These are phyloP conservation scores for Didymella keratinophila DNA, from an alignment of 2,329 filamentous ascomycete genomes.

Conservation along the genomic window DNA sequence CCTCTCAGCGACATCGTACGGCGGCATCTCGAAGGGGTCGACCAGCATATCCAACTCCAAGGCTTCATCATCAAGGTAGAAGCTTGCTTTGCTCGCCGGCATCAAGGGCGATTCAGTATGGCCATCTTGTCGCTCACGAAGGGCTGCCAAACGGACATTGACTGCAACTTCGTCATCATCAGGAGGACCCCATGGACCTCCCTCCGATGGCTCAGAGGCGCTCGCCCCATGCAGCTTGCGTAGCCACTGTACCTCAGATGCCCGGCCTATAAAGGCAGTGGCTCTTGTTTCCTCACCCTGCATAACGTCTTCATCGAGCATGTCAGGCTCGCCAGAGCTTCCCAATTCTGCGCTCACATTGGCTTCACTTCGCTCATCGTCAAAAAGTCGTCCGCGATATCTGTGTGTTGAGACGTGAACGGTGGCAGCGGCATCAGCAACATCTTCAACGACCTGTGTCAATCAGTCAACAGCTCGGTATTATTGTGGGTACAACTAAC, in stretches of 20 bases:
- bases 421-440: conserved; percentile 29
- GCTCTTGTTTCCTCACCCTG: conserved; percentile 33
- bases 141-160: conserved; percentile 22
- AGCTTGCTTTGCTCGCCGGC: conserved; percentile 33
- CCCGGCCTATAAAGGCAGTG: conserved; percentile 37
- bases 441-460: conserved; percentile 28
- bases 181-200: conserved; percentile 32
- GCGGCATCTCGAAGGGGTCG: conserved; percentile 42
- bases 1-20: conserved; percentile 34
- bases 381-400: conserved; percentile 8
- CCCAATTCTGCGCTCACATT: conserved; percentile 35
- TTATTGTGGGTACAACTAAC: conserved; percentile 16
- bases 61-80: conserved; percentile 44
- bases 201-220: conserved; percentile 1
- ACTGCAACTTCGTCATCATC: conserved; percentile 24
- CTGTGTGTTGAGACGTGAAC: conserved; percentile 25
- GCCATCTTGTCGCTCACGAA: conserved; percentile 18
- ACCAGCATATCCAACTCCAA: conserved; percentile 30
- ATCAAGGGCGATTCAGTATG: conserved; percentile 12
- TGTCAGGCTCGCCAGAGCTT: conserved; percentile 35
- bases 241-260: conserved; percentile 38
- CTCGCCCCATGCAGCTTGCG: conserved; percentile 26
- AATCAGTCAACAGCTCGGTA: conserved; percentile 8
- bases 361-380: conserved; percentile 28
- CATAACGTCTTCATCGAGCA: conserved; percentile 36